These are phyloP conservation scores for Sedum album DNA, from an alignment of 164 flowering plant species.

Conservation along the genomic window DNA sequence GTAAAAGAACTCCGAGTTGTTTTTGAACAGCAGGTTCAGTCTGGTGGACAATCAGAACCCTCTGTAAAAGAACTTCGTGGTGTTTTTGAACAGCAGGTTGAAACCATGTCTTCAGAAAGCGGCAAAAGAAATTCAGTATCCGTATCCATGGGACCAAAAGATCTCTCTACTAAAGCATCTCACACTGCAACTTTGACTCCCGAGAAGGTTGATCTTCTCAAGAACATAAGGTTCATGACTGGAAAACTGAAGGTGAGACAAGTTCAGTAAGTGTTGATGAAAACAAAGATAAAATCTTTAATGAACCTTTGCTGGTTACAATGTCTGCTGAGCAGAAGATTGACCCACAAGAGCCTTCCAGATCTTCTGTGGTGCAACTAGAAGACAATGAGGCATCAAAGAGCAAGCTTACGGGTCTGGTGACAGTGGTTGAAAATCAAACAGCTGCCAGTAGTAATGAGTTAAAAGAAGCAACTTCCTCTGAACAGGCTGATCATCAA, in stretches of 20 bases:
- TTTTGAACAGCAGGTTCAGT: not conserved
- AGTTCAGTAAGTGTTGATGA: not conserved
- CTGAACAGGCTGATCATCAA: conserved; percentile 24
- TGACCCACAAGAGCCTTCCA: not conserved
- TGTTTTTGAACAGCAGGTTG: conserved; percentile 3
- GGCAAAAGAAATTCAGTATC: conserved; percentile 14
- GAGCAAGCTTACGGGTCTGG: conserved; percentile 13
- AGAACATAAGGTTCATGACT: conserved; percentile 34
- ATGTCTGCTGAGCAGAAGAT: not conserved
- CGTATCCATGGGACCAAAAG: conserved; percentile 10
- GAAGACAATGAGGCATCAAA: not conserved
- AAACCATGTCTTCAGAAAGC: not conserved
- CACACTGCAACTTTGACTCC: conserved; percentile 15
- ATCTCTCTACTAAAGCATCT: conserved; percentile 11
- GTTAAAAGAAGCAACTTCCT: conserved; percentile 15
- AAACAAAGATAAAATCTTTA: not conserved
- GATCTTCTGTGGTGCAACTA: not conserved
- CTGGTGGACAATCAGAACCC: not conserved
- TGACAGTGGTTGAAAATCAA: conserved; percentile 9
- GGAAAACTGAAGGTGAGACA: conserved; percentile 21
- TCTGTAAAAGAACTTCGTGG: not conserved
- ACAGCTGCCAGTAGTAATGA: conserved; percentile 8
- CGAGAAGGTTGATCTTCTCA: conserved; percentile 29
- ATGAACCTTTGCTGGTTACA: not conserved
- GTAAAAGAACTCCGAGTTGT: not conserved